Conservation (phyloP, 2,329 filamentous ascomycete species). For the Fusarium luffae region DNA sequence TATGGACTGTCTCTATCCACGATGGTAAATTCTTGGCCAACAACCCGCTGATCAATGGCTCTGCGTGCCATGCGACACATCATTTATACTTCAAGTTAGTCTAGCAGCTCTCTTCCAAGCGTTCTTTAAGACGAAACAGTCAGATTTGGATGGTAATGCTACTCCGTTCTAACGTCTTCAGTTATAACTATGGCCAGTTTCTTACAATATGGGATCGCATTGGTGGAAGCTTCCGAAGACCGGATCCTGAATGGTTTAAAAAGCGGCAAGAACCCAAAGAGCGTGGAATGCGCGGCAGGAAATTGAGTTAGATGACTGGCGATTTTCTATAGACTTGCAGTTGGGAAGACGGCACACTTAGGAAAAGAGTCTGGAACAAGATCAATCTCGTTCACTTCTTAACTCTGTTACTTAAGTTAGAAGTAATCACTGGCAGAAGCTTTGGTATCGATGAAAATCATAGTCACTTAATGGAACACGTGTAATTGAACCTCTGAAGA, state of each 20-base stretch:
- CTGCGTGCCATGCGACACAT: neutral
- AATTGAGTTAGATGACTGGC: neutral
- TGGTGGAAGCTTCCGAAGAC: neutral
- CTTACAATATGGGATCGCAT: neutral
- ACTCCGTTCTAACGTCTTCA: neutral
- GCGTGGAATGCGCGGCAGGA: neutral
- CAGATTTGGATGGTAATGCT: neutral
- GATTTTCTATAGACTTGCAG: neutral
- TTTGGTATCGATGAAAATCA: neutral
- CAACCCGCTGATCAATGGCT: neutral
- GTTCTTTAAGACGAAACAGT: neutral
- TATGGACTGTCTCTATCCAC: neutral
- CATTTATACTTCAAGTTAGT: neutral
- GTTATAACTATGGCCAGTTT: neutral
- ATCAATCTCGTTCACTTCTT: neutral
- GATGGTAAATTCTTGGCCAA: neutral
- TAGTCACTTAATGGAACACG: too few relatives aligned
- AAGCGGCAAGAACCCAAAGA: neutral
- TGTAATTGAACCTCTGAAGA: too few relatives aligned
- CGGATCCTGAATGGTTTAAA: neutral
- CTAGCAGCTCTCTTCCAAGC: neutral
- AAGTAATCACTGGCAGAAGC: neutral
- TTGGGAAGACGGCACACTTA: neutral
- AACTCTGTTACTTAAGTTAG: neutral
- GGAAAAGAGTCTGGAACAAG: neutral